Evolutionary conservation across 192 early-diverging fungal genomes (phyloP), one percentile per base, ranked within the genome.

Genomic region (Linnemannia exigua): DNA sequence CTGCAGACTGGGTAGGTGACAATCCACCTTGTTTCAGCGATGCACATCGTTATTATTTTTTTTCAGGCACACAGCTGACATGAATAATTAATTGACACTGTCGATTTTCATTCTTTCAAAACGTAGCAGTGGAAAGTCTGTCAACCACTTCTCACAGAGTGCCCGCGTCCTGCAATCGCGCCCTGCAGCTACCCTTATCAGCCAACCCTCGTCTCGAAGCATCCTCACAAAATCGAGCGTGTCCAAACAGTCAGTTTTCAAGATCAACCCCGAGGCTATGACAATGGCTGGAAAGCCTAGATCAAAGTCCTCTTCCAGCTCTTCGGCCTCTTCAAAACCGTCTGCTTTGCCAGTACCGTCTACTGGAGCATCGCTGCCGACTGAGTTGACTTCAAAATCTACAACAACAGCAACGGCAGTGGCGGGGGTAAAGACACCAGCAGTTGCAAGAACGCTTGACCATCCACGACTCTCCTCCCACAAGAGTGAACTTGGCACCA

Each of bases 121-220:
- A 19, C 28, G 6, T 75, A 81, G 67, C 9, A 38, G 71, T 35
- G 68, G 31, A 41, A 81, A 47, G 61, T 76, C 74, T 8, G 68
- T 22, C 67, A 81, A 81, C 52, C 80, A 71, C 35, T 81, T 81
- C 28, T 81, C 80, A n/a, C 80, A 81, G 67, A 81, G 80, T 22
- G 72, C 74, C 5, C 80, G 74, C n/a, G 68, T 74, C 5, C 61
- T 80, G 22, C 72, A 74, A 12, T 25, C 28, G 58, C 58, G 58
- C 28, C 58, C 58, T 11, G 3, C 25, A 31, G 3, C 12, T 12
- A 20, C 25, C 37, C 46, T 67, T 41, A 3, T 17, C 33, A 41
- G 25, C 38, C 19, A 20, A 15, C 38, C 41, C 51, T 63, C 37
- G 22, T 41, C 48, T 25, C 38, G 68, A 9, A 37, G 8, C 47